Evolutionary conservation across 192 early-diverging fungal species (phyloP), one percentile per base, ranked within the genome.

Genomic region (Thoreauomyces humboldtii): DNA sequence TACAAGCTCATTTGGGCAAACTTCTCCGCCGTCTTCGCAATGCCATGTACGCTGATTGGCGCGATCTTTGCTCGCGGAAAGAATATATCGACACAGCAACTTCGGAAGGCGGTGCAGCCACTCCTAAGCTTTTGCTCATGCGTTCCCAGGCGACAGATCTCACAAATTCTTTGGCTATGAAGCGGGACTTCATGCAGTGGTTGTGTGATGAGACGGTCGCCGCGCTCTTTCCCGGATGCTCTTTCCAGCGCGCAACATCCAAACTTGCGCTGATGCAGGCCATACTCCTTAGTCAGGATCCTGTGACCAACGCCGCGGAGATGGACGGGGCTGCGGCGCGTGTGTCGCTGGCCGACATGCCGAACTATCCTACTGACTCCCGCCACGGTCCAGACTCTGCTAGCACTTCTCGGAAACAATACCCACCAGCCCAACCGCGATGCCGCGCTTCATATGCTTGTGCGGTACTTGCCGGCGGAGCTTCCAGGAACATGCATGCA

Each of bases 391-490:
- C 38, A 29, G 4, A 63, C 56, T 22, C 45, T 77, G 41, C 24
- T 65, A 14, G 55, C 61, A 14, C 38, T 73, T 32, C 36, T 77
- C 14, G 46, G 36, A 24, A 69, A 73, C 45, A 67, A 77, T 52
- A 70, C 86, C 1, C 93, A 88, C 58, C 90, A 91, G 27, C 83
- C 83, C n/a, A 94, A 88, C 63, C 83, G 91, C 9, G 66, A 75
- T 6, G 65, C 73, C n/a, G 88, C 89, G 2, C 90, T 89, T 65
- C 79, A 86, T 31, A 75, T 93, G n/a, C 65, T 94, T 15, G 79
- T 75, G 43, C 62, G 59, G 4, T 89, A 90, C 81, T n/a, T n/a
- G n/a, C 88, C 87, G 36, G 76, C 79, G 4, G 31, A 42, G 32
- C 77, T 89, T 4, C 80, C 82, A 2, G 88, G 84, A 32, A 82